phyloP scores from a whole-genome alignment of 2,329 filamentous ascomycete genomes.

The Claviceps pazoutovae region DNA sequence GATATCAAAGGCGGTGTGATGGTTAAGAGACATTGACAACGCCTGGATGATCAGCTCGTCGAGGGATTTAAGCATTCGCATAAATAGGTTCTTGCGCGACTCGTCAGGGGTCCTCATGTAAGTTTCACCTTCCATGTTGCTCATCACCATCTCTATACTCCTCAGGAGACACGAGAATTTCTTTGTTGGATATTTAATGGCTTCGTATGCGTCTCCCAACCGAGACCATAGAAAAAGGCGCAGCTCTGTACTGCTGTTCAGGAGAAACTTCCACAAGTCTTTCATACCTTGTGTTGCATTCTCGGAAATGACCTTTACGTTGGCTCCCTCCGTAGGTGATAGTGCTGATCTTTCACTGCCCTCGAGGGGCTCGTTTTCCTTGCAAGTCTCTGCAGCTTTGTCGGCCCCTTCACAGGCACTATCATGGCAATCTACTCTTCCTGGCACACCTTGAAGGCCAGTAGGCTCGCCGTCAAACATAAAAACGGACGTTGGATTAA shows the following conservation, averaged over 20 bases:
- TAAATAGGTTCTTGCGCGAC: slow-evolving; percentile 53
- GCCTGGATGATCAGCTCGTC: slow-evolving; percentile 63
- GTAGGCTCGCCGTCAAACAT: slow-evolving; percentile 14
- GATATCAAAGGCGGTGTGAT: slow-evolving; percentile 63
- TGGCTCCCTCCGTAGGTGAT: not conserved
- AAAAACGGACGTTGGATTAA: slow-evolving; percentile 55
- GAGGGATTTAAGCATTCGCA: slow-evolving; percentile 65
- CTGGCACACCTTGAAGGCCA: not conserved
- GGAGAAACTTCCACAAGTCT: slow-evolving; percentile 76
- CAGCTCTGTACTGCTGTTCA: slow-evolving; percentile 67
- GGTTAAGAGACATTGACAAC: slow-evolving; percentile 53
- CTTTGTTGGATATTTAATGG: slow-evolving; percentile 75
- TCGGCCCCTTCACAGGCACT: not conserved
- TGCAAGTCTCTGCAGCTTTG: not conserved
- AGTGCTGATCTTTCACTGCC: slow-evolving; percentile 3
- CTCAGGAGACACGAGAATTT: slow-evolving; percentile 76
- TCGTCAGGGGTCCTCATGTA: slow-evolving; percentile 44
- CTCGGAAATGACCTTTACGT: slow-evolving; percentile 31
- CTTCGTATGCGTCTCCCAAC: slow-evolving; percentile 76
- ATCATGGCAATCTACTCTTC: not conserved
- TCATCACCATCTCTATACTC: slow-evolving; percentile 70
- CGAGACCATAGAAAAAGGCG: slow-evolving; percentile 81
- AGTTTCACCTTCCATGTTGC: slow-evolving; percentile 47
- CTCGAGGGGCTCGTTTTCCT: not conserved
- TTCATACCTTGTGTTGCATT: slow-evolving; percentile 44